phyloP scores from a whole-genome alignment of 352 stramenopile genomes.

The Globisporangium takayamanum region DNA sequence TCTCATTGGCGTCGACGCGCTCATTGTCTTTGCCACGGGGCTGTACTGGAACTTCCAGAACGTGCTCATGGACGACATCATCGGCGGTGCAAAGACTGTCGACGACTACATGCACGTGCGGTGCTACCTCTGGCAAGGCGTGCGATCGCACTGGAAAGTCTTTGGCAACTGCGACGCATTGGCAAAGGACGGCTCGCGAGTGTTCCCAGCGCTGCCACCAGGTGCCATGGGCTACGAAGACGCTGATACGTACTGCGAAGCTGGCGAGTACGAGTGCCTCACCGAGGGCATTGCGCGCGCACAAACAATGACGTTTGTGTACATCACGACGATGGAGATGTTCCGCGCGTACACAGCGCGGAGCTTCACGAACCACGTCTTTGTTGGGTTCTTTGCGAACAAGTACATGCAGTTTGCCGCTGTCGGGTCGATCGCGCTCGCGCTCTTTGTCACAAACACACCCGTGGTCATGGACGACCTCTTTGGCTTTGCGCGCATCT shows the following conservation, averaged over 20 bases:
- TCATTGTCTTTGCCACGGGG: constrained; percentile 45
- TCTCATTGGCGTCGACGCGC: constrained; percentile 36
- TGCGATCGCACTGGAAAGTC: constrained; percentile 39
- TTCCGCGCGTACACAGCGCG: constrained; percentile 38
- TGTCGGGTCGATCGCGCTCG: constrained; percentile 30
- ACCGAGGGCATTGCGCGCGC: constrained; percentile 30
- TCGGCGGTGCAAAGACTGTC: constrained; percentile 33
- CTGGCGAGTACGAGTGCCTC: constrained; percentile 49
- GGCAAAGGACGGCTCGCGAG: constrained; percentile 30
- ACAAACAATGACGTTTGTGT: constrained; percentile 40
- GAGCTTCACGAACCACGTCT: constrained; percentile 40
- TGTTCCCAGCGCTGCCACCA: constrained; percentile 41
- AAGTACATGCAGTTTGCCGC: constrained; percentile 36
- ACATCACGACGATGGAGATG: constrained; percentile 48
- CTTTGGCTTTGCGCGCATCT: constrained; percentile 34
- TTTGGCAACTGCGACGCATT: constrained; percentile 53
- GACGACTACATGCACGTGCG: constrained; percentile 51
- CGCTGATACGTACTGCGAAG: constrained; percentile 43
- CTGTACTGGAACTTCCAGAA: constrained; percentile 71
- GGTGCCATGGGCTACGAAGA: constrained; percentile 27
- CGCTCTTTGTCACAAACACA: constrained; percentile 29
- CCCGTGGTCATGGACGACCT: constrained; percentile 29
- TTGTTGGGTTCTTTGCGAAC: constrained; percentile 30
- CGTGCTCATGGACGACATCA: constrained; percentile 44
- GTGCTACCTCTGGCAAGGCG: constrained; percentile 44